These are phyloP conservation scores for Ailanthus altissimus DNA, from an alignment of 345 rosid genomes.

Conservation along the genomic window DNA sequence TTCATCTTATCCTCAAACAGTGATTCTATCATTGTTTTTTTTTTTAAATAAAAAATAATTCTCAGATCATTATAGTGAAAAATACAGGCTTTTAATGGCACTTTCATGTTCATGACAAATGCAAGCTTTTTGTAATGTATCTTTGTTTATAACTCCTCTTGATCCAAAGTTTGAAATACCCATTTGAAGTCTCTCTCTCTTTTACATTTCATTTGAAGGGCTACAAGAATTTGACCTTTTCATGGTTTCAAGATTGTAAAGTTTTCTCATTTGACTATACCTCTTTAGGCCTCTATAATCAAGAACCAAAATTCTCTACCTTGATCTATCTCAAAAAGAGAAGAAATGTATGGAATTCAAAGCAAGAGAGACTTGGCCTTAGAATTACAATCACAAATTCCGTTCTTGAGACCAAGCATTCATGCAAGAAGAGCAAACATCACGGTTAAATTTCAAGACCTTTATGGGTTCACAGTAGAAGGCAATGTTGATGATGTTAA, in stretches of 20 bases:
- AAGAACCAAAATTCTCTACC: conserved; percentile 1
- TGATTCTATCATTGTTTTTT: background rate
- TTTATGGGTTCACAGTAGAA: conserved; percentile 91
- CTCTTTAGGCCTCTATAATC: conserved; percentile 7
- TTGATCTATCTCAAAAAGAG: conserved; percentile 26
- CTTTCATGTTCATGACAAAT: conserved; percentile 17
- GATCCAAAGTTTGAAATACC: conserved; percentile 10
- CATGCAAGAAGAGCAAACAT: conserved; percentile 94
- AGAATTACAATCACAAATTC: conserved; percentile 75
- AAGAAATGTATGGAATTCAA: conserved; percentile 62
- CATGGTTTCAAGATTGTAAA: conserved; percentile 37
- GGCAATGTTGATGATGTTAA: conserved; percentile 99
- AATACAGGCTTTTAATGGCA: conserved; percentile 3
- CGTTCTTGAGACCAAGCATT: conserved; percentile 90
- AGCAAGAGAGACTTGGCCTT: conserved; percentile 66
- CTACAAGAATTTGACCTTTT: conserved; percentile 43
- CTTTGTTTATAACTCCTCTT: conserved; percentile 5
- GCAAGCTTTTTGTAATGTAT: conserved; percentile 3
- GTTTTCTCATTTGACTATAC: conserved; percentile 37
- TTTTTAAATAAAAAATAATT: too few relatives aligned
- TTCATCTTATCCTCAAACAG: conserved; percentile 4
- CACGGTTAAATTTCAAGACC: conserved; percentile 88
- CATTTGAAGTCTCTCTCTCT: background rate
- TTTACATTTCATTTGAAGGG: conserved; percentile 23
- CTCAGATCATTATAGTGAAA: background rate